Percentiles rank a stretch among this genome's conserved stretches.
phyloP scores from a whole-genome alignment of 129 eudicot genomes.

The Tagetes erecta region DNA sequence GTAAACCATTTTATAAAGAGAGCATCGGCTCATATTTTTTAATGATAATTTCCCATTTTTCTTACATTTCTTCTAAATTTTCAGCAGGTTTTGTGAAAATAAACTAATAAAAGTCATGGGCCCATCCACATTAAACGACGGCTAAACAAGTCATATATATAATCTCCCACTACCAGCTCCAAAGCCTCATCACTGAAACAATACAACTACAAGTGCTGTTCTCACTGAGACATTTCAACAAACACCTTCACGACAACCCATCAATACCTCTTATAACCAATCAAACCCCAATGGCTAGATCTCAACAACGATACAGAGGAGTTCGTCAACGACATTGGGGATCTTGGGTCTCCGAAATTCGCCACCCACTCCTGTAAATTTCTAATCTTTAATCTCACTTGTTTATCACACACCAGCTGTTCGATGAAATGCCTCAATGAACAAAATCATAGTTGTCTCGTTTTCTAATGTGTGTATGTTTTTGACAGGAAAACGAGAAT shows the following conservation, averaged over 20 bases:
- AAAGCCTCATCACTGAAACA: slow-evolving; percentile 8
- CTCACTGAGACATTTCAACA: slow-evolving; percentile 37
- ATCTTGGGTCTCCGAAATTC: slow-evolving; percentile 99
- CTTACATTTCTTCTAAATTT: neutral
- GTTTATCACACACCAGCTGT: slow-evolving; percentile 12
- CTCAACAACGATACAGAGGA: slow-evolving; percentile 85
- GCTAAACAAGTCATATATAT: slow-evolving; percentile 46
- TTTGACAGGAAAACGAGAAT: slow-evolving; percentile 83
- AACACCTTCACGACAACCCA: slow-evolving; percentile 29
- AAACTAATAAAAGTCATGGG: slow-evolving; percentile 23
- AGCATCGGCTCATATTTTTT: no score
- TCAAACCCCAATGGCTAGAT: slow-evolving; percentile 63
- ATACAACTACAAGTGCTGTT: neutral
- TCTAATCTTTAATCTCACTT: neutral
- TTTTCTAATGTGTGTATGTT: slow-evolving; percentile 17
- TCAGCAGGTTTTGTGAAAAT: neutral
- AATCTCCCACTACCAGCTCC: slow-evolving; percentile 25
- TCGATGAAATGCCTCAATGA: slow-evolving; percentile 16
- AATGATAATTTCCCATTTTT: no score
- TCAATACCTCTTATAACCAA: neutral
- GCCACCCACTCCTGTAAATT: slow-evolving; percentile 84
- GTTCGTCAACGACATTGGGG: slow-evolving; percentile 99
- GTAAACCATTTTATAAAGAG: no score
- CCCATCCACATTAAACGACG: slow-evolving; percentile 42
- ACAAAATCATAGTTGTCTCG: neutral